Percentiles rank a stretch among this genome's conserved stretches.
phyloP scores from a whole-genome alignment of 2,329 filamentous ascomycete genomes.

The Bertia moriformis region DNA sequence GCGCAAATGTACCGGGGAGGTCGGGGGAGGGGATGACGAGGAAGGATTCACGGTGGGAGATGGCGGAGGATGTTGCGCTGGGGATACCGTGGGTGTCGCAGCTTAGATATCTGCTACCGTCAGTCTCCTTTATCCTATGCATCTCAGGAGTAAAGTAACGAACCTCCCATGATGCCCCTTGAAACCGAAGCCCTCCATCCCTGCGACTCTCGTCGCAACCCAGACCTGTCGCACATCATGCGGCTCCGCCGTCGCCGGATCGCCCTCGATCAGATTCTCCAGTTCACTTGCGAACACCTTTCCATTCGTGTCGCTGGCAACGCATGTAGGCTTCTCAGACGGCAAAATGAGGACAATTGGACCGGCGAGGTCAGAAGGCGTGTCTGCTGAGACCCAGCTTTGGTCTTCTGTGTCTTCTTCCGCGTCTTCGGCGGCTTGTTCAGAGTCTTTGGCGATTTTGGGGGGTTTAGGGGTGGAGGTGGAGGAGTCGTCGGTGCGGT shows the following conservation, averaged over 20 bases:
- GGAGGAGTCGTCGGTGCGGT: conserved; percentile 35
- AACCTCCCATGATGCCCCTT: conserved; percentile 82
- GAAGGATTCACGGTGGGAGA: conserved; percentile 74
- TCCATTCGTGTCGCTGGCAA: conserved; percentile 76
- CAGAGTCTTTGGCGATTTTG: conserved; percentile 12
- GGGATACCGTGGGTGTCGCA: conserved; percentile 74
- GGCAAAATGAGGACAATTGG: conserved; percentile 74
- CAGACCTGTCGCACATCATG: conserved; percentile 94
- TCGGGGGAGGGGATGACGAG: conserved; percentile 29
- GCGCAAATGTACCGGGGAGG: conserved; percentile 12
- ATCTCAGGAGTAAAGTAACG: conserved; percentile 9
- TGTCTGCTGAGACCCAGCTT: conserved; percentile 80
- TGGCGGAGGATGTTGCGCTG: conserved; percentile 64
- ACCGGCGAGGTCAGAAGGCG: conserved; percentile 58
- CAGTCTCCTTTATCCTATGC: conserved; percentile 1
- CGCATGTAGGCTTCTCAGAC: conserved; percentile 55
- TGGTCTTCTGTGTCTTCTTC: conserved; percentile 48
- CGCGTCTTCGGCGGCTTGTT: conserved; percentile 16
- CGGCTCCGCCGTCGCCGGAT: conserved; percentile 75
- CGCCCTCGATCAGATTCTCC: conserved; percentile 77
- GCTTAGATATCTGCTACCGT: conserved; percentile 53
- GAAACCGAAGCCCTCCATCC: conserved; percentile 69
- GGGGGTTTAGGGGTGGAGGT: conserved; percentile 10
- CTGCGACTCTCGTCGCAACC: conserved; percentile 71
- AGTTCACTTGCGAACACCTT: conserved; percentile 70